phyloP scores from a whole-genome alignment of 768 basidiomycete genomes.

The Cystofilobasidium bisporidii region DNA sequence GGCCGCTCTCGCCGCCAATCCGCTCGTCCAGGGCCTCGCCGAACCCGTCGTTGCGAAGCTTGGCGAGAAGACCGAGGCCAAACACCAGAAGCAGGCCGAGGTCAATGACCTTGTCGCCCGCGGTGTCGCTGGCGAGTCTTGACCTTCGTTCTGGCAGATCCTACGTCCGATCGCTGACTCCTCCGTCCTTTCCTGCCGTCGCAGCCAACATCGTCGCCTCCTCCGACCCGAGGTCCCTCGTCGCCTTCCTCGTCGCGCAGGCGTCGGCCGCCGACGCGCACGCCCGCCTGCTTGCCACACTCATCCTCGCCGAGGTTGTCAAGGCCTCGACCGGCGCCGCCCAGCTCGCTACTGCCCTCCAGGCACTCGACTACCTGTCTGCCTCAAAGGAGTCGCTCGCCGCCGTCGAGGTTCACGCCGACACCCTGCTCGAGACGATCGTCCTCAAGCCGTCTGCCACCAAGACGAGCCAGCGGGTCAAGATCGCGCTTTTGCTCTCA shows the following conservation, averaged over 20 bases:
- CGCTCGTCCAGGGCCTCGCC: constrained; percentile 39
- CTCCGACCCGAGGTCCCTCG: constrained; percentile 43
- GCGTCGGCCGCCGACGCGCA: constrained; percentile 49
- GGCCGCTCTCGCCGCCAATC: constrained; percentile 23
- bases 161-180: not conserved
- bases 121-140: constrained; percentile 56
- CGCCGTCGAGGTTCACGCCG: constrained; percentile 3
- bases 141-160: constrained; percentile 10
- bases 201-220: constrained; percentile 60
- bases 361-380: constrained; percentile 29
- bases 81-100: constrained; percentile 36
- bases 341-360: constrained; percentile 20
- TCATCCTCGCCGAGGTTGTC: constrained; percentile 58
- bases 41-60: constrained; percentile 11
- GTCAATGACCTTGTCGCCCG: constrained; percentile 51
- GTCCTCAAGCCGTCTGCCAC: constrained; percentile 30
- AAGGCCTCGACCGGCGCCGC: constrained; percentile 48
- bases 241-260: constrained; percentile 49
- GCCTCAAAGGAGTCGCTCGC: constrained; percentile 11
- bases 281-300: constrained; percentile 51
- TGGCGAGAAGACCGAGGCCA: constrained; percentile 43
- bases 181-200: not conserved
- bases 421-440: constrained; percentile 29
- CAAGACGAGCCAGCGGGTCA: constrained; percentile 31
- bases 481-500: constrained; percentile 31